These are phyloP conservation scores for Cardiospermum halicacabum DNA, from an alignment of 345 rosid species.

Conservation along the genomic window DNA sequence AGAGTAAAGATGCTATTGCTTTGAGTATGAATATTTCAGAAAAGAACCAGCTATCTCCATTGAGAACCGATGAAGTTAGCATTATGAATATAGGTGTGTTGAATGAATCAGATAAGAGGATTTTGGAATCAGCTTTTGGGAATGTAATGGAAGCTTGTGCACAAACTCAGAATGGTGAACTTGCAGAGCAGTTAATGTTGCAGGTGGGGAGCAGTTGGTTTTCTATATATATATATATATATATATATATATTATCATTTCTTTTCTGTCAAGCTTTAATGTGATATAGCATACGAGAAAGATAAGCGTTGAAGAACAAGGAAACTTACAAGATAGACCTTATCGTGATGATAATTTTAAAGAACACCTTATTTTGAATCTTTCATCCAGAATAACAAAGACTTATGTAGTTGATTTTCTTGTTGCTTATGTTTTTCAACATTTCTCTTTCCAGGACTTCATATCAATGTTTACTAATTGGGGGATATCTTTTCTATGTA, in stretches of 20 bases:
- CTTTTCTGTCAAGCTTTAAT: no score
- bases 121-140: constrained; percentile 52
- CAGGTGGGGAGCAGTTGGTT: constrained; percentile 46
- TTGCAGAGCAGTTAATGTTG: constrained; percentile 65
- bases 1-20: constrained; percentile 22
- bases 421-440: neutral
- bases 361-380: neutral
- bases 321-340: neutral
- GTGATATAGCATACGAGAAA: no score
- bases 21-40: constrained; percentile 16
- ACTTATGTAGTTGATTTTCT: neutral
- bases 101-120: constrained; percentile 21
- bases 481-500: constrained; percentile 22
- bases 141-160: constrained; percentile 67
- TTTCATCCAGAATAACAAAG: neutral
- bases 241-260: no score
- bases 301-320: constrained; percentile 3
- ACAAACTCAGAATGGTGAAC: constrained; percentile 37
- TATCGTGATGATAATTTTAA: neutral
- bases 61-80: constrained; percentile 21
- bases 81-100: constrained; percentile 19
- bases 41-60: constrained; percentile 16
- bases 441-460: neutral
- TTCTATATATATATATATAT: no score
- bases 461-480: constrained; percentile 8